Evolutionary conservation across 805 yeast genomes (phyloP).

Genomic region (Blastobotrys mokoenaii): DNA sequence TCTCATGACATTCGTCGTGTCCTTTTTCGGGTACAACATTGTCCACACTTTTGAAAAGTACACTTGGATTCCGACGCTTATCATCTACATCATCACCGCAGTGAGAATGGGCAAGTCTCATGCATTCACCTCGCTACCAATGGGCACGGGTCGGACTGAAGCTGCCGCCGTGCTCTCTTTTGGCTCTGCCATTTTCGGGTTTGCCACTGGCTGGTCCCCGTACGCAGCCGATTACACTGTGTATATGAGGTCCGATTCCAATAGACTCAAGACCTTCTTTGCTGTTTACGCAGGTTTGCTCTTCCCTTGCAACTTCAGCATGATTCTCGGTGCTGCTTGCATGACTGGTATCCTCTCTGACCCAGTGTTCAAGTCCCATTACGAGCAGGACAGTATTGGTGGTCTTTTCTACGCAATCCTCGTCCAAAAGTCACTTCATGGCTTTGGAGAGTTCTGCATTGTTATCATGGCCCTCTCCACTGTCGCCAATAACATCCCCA

Average conservation of each 20-base stretch:
- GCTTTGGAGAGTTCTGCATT: conserved; percentile 84
- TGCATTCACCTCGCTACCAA: conserved; percentile 48
- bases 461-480: conserved; percentile 80
- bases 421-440: conserved; percentile 72
- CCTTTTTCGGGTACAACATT: conserved; percentile 76
- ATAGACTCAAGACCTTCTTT: conserved; percentile 50
- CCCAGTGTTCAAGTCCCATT: conserved; percentile 40
- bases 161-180: conserved; percentile 74
- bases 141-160: conserved; percentile 52
- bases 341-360: conserved; percentile 53
- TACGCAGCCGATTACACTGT: conserved; percentile 89
- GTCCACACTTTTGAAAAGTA: conserved; percentile 78
- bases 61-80: conserved; percentile 79
- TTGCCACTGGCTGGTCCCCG: conserved; percentile 92
- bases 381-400: conserved; percentile 54
- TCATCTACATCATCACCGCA: conserved; percentile 67
- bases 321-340: conserved; percentile 82
- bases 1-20: conserved; percentile 54
- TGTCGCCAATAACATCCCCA: conserved; percentile 86
- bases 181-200: conserved; percentile 79
- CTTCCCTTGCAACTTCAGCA: conserved; percentile 61
- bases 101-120: conserved; percentile 64
- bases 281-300: conserved; percentile 56
- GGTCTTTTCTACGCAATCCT: conserved; percentile 75
- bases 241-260: conserved; percentile 65